A percentile compares a stretch with the other conserved stretches of the same genome.
Evolutionary conservation across 257 asterid species (phyloP).

Genomic region (Euphrasia confusa): DNA sequence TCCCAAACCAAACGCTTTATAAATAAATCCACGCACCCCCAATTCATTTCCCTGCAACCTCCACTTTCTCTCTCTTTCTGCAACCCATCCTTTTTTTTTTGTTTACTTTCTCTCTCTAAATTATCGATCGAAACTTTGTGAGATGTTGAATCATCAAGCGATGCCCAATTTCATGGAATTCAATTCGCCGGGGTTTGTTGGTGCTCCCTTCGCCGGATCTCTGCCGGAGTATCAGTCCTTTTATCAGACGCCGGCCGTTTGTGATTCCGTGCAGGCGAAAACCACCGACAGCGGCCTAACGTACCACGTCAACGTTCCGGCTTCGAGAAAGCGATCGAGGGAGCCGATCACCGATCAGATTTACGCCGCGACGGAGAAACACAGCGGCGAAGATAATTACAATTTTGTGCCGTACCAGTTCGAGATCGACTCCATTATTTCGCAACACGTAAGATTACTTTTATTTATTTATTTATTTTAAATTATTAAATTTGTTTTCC

Average conservation of each 20-base stretch:
- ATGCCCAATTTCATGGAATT: constrained; percentile 14
- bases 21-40: too few relatives aligned
- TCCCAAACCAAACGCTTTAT: too few relatives aligned
- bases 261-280: constrained; percentile 32
- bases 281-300: constrained; percentile 59
- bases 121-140: background rate
- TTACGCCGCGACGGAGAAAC: constrained; percentile 25
- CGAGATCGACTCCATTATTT: constrained; percentile 57
- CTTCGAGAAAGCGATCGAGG: constrained; percentile 50
- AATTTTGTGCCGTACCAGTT: constrained; percentile 38
- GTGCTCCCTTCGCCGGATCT: constrained; percentile 28
- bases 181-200: constrained; percentile 34
- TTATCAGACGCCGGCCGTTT: constrained; percentile 24
- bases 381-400: background rate
- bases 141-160: constrained; percentile 29
- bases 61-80: background rate
- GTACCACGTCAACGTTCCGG: constrained; percentile 29
- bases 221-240: constrained; percentile 34
- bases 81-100: too few relatives aligned
- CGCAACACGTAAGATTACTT: constrained; percentile 50
- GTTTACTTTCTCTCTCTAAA: constrained; percentile 21
- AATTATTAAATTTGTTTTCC: too few relatives aligned
- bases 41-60: too few relatives aligned
- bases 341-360: constrained; percentile 35
- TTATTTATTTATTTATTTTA: too few relatives aligned